Evolutionary conservation across 1,139 yeast genomes (phyloP), one percentile per base, ranked within the genome.

Genomic region (Lipomyces yarrowii): DNA sequence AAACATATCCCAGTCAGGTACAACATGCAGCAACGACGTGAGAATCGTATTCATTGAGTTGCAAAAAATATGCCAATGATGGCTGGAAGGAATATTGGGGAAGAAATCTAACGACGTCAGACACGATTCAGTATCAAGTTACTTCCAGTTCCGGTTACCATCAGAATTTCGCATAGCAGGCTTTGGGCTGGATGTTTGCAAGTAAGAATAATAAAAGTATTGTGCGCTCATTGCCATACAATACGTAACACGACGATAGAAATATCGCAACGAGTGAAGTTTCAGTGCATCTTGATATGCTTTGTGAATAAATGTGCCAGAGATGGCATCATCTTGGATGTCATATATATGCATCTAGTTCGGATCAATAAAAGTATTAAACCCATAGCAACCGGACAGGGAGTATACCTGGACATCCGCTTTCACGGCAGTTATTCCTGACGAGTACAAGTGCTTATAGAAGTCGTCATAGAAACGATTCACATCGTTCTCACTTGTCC

Each of bases 1-100:
- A 63, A 76, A 76, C 78, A 76, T 76, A 66, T 76, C 78, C 71
- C 72, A 76, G 64, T 76, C 78, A 2, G 76, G 75, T 8, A 72
- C 60, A 2, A 72, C 70, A 35, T 71, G 65, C 58, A 74, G 66
- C n/a, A 73, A 67, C 33, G 71, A 64, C 10, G 78, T 75, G 62
- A 70, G 72, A 3, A 70, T 56, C 18, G 74, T 64, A 42, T 73
- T 74, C 70, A 67, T 71, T 53, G 76, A 68, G 64, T 76, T 76
- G 64, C 73, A 69, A 60, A 73, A 76, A 35, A 75, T 69, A 67
- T 76, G 78, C 77, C 77, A 75, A 55, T 70, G 69, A 59, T 76
- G 78, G 56, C 76, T 72, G 2, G 69, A 62, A 11, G 69, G 65
- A 33, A 70, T 68, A 18, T 70, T 66, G 3, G 77, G 69, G 46